These are phyloP conservation scores for Backusella circina DNA, from an alignment of 192 early-diverging fungal species.

Conservation along the genomic window DNA sequence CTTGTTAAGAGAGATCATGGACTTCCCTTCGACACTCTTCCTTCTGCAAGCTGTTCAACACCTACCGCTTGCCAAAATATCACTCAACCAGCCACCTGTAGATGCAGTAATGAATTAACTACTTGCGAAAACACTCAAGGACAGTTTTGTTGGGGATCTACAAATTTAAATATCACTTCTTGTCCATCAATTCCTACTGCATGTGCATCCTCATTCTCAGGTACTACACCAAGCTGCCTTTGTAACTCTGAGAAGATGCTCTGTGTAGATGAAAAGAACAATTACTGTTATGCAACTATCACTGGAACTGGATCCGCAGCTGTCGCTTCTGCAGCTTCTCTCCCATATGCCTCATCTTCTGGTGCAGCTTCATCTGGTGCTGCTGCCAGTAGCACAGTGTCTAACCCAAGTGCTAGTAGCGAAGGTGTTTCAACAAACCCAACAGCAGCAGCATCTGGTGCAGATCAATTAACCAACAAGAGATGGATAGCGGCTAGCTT, in stretches of 20 bases:
- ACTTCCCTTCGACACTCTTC: conserved; percentile 22
- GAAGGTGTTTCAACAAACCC: background rate
- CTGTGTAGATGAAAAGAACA: conserved; percentile 22
- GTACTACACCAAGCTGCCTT: conserved; percentile 16
- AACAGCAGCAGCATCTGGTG: background rate
- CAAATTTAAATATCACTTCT: background rate
- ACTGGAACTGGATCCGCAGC: conserved; percentile 3
- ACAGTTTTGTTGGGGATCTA: conserved; percentile 26
- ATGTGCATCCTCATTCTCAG: background rate
- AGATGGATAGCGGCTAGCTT: background rate
- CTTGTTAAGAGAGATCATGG: conserved; percentile 19
- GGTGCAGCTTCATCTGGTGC: background rate
- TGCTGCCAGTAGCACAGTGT: background rate
- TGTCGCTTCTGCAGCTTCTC: conserved; percentile 4
- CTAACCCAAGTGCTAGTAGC: background rate
- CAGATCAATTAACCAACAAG: background rate
- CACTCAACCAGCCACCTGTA: conserved; percentile 1
- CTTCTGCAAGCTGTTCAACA: conserved; percentile 7
- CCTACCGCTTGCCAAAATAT: conserved; percentile 10
- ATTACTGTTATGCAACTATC: conserved; percentile 22
- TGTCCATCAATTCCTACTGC: conserved; percentile 19
- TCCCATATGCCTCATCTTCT: background rate
- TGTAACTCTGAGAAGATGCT: conserved; percentile 16
- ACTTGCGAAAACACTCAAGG: conserved; percentile 4
- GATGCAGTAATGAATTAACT: conserved; percentile 19